Base-by-base conservation (phyloP, 805 yeast genomes). In the Sugiyamaella chiloensis region DNA sequence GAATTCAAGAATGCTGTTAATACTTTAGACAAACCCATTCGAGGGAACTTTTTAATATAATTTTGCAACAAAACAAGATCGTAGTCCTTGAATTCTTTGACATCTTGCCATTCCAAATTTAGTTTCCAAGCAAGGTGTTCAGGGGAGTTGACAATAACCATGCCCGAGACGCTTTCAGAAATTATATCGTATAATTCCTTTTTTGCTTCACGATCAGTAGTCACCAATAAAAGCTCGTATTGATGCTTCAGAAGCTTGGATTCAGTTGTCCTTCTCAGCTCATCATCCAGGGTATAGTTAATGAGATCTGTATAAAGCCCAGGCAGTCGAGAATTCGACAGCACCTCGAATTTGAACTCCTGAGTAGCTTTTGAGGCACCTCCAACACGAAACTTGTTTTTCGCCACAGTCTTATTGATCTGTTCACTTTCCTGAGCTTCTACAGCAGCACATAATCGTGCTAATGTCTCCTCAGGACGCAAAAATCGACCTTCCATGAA, bases 31-130 rank as follows among this genome's bases (percentile, higher is more conserved):
- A 87, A 62, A 0, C 88, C 88, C 40, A 77, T 80, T 19, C 62
- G 65, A 3, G 78, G 80, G 64, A 85, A 88, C 34, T 69, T 62
- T 35, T 67, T 66, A 36, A 86, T 68, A 59, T 78, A 87, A 29
- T 67, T 72, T n/a, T 72, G 55, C 1, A 87, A 53, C 3, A 72
- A 60, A 7, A 63, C 64, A 14, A 70, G 58, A 43, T 81, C 82
- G 41, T 85, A 60, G 1, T 74, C 73, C 7, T 69, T 64, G 4
- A 88, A 61, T 3, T 71, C 65, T 4, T 60, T 61, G 5, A 73
- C 74, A 62, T 89, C 96, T 21, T 69, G 55, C 84, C 91, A 85
- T 53, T 89, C 93, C 48, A 88, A 76, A 58, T 79, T 79, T 8
- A 82, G 59, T 31, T 74, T 71, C 96, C 96, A 90, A 1, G 89